These are phyloP conservation scores for Paecilomyces formosus DNA, from an alignment of 2,329 filamentous ascomycete species.

Conservation along the genomic window DNA sequence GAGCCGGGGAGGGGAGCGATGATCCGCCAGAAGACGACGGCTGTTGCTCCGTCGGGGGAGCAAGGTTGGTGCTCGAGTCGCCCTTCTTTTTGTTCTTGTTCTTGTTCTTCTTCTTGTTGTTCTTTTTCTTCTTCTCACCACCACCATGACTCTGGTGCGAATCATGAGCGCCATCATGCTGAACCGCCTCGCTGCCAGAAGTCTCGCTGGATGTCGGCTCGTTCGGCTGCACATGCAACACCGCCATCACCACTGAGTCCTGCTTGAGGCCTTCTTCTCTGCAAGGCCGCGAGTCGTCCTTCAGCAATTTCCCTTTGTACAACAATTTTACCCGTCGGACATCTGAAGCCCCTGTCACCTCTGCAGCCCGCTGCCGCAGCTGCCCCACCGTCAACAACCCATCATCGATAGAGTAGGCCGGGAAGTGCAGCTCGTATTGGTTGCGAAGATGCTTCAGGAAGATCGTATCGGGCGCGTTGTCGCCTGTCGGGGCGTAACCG, in stretches of 20 bases:
- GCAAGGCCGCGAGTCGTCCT: constrained; percentile 31
- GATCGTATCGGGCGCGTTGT: constrained; percentile 36
- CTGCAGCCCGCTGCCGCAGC: constrained; percentile 32
- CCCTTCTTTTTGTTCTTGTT: constrained; percentile 11
- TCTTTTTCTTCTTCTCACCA: constrained; percentile 10
- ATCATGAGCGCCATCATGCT: constrained; percentile 4
- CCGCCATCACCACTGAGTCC: constrained; percentile 40
- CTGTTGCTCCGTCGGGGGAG: constrained; percentile 11
- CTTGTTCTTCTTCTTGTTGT: constrained; percentile 18
- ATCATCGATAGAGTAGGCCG: constrained; percentile 41
- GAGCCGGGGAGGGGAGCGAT: constrained; percentile 20
- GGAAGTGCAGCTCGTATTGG: constrained; percentile 37
- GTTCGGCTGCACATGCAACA: constrained; percentile 30
- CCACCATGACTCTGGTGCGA: constrained; percentile 4
- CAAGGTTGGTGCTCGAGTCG: constrained; percentile 8
- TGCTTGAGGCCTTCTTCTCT: constrained; percentile 41
- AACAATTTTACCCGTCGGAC: constrained; percentile 34
- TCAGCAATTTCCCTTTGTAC: constrained; percentile 41
- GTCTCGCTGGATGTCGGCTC: constrained; percentile 23
- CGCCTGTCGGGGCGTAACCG: constrained; percentile 7
- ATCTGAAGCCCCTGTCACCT: constrained; percentile 26
- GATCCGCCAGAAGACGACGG: constrained; percentile 6
- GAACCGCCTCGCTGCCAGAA: constrained; percentile 20
- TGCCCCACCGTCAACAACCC: constrained; percentile 35
- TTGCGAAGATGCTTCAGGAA: constrained; percentile 35